Percentiles rank a stretch among this genome's conserved stretches.
phyloP scores from a whole-genome alignment of 2,329 filamentous ascomycete genomes.

The Elsinoe fawcettii region DNA sequence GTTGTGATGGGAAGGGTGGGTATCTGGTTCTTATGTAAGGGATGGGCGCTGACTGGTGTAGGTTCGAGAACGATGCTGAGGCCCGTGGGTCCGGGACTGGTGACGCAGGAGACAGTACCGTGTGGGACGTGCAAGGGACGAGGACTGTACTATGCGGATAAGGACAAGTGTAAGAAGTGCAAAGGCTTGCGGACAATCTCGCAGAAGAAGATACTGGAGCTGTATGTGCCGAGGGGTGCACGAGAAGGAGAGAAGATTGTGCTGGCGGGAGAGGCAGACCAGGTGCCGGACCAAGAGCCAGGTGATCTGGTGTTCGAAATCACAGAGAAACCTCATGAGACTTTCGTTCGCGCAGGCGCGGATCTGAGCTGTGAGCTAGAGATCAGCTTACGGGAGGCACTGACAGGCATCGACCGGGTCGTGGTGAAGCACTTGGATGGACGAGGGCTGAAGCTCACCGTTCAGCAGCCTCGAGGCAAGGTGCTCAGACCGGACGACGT shows the following conservation, averaged over 20 bases:
- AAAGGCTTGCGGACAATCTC: conserved; percentile 82
- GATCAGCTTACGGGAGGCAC: conserved; percentile 72
- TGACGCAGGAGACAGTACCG: conserved; percentile 68
- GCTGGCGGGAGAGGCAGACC: conserved; percentile 88
- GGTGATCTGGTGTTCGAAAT: conserved; percentile 91
- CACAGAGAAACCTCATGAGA: conserved; percentile 69
- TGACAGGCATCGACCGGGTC: conserved; percentile 82
- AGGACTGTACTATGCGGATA: conserved; percentile 86
- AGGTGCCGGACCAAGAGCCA: conserved; percentile 77
- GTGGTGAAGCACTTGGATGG: conserved; percentile 91
- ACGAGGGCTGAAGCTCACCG: conserved; percentile 73
- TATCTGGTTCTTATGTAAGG: background rate
- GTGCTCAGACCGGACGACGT: conserved; percentile 76
- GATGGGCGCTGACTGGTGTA: conserved; percentile 22
- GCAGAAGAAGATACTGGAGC: conserved; percentile 88
- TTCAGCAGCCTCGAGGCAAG: conserved; percentile 63
- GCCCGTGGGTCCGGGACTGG: conserved; percentile 77
- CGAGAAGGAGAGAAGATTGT: conserved; percentile 79
- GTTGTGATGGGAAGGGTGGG: conserved; percentile 69
- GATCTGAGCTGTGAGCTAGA: conserved; percentile 78
- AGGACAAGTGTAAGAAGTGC: conserved; percentile 98
- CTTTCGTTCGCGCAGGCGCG: conserved; percentile 73
- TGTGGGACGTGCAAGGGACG: conserved; percentile 79
- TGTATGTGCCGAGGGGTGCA: conserved; percentile 84
- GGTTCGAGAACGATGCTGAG: conserved; percentile 67